A percentile compares a stretch with the other conserved stretches of the same genome.
phyloP scores from a whole-genome alignment of 2,329 filamentous ascomycete genomes.

The Graphilbum ipis-grandicollis region DNA sequence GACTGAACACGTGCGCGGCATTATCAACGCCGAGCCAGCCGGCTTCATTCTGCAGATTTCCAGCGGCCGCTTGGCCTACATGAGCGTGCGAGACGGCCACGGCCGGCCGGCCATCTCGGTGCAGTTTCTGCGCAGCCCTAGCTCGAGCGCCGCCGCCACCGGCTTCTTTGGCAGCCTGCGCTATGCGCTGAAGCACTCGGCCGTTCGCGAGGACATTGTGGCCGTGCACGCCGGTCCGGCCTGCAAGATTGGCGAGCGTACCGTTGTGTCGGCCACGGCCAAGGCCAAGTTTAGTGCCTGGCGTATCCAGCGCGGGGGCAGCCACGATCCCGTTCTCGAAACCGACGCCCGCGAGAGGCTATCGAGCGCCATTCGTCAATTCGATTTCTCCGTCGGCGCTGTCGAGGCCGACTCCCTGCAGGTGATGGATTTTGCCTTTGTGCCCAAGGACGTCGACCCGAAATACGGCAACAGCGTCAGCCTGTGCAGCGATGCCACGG shows the following conservation, averaged over 20 bases:
- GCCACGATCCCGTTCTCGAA: conserved; percentile 57
- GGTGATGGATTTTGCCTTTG: conserved; percentile 64
- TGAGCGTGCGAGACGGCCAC: conserved; percentile 72
- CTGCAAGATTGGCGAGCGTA: conserved; percentile 62
- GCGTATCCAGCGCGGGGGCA: conserved; percentile 77
- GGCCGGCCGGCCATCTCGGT: conserved; percentile 68
- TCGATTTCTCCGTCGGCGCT: conserved; percentile 28
- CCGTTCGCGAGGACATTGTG: conserved; percentile 59
- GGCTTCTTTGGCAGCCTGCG: conserved; percentile 72
- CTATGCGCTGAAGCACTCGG: conserved; percentile 52
- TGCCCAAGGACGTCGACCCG: conserved; percentile 32
- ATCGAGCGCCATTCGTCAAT: conserved; percentile 39
- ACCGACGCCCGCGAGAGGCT: conserved; percentile 52
- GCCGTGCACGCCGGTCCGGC: conserved; percentile 62
- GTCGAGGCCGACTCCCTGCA: conserved; percentile 45
- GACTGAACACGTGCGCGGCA: conserved; percentile 58
- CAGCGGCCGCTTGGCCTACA: conserved; percentile 69
- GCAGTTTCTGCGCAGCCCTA: conserved; percentile 50
- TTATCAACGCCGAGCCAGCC: conserved; percentile 69
- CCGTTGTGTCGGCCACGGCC: conserved; percentile 62
- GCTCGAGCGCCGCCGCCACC: conserved; percentile 33
- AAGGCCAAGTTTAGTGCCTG: conserved; percentile 69
- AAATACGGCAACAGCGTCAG: conserved; percentile 33
- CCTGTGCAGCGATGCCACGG: conserved; percentile 22
- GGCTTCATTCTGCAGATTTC: conserved; percentile 78